Percentiles rank a stretch among this genome's conserved stretches.
phyloP scores from a whole-genome alignment of 495 filamentous ascomycete species.

The Mytilinidion resinicola region DNA sequence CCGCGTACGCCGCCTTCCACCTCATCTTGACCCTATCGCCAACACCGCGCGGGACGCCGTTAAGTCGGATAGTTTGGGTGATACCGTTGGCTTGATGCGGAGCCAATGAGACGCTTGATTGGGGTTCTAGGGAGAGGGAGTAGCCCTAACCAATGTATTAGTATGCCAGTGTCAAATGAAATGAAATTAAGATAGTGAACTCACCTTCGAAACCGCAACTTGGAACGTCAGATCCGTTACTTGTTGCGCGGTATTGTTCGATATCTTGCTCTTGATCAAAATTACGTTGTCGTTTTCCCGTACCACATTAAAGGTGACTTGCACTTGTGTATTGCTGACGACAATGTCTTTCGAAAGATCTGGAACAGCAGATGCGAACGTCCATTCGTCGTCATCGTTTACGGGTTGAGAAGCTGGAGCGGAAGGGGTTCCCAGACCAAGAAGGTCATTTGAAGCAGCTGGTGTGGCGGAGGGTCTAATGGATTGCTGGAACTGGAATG shows the following conservation, averaged over 20 bases:
- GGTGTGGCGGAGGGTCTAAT: slow-evolving; percentile 18
- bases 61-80: slow-evolving; percentile 72
- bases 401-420: slow-evolving; percentile 16
- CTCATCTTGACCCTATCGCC: slow-evolving; percentile 76
- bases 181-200: slow-evolving; percentile 3
- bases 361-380: slow-evolving; percentile 81
- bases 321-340: slow-evolving; percentile 52
- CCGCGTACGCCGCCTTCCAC: slow-evolving; percentile 76
- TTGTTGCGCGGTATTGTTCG: slow-evolving; percentile 63
- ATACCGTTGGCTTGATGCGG: slow-evolving; percentile 72
- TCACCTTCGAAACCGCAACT: slow-evolving; percentile 86
- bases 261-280: slow-evolving; percentile 60
- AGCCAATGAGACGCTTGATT: slow-evolving; percentile 67
- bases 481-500: slow-evolving; percentile 41
- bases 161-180: no score
- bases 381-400: slow-evolving; percentile 78
- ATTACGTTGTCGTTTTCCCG: slow-evolving; percentile 46
- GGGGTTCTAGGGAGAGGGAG: slow-evolving; percentile 72
- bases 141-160: slow-evolving; percentile 51
- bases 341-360: slow-evolving; percentile 56
- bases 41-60: slow-evolving; percentile 62
- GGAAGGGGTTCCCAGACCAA: slow-evolving; percentile 12
- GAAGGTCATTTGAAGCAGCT: slow-evolving; percentile 13
- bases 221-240: slow-evolving; percentile 83
- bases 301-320: slow-evolving; percentile 46